phyloP scores from a whole-genome alignment of 2,329 filamentous ascomycete genomes.

The Colletotrichum musicola region DNA sequence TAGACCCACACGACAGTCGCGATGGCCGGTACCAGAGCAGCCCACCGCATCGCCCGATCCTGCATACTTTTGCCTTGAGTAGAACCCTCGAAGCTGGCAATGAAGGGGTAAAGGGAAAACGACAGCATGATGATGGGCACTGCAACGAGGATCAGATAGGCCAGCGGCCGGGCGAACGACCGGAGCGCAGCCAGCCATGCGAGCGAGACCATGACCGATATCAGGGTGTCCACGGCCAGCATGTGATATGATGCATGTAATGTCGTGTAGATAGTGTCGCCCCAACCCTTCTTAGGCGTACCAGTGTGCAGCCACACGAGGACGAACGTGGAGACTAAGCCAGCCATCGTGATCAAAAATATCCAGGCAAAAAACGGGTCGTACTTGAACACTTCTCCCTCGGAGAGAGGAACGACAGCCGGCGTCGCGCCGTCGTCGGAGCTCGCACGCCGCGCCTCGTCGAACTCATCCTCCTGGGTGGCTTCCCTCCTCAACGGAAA shows the following conservation, averaged over 20 bases:
- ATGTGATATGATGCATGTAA: conserved; percentile 89
- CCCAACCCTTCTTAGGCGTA: conserved; percentile 79
- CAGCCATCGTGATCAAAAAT: conserved; percentile 86
- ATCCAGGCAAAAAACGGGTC: conserved; percentile 94
- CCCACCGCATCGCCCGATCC: conserved; percentile 89
- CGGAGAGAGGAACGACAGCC: conserved; percentile 65
- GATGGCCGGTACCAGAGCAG: conserved; percentile 80
- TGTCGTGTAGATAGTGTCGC: conserved; percentile 94
- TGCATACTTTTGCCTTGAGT: conserved; percentile 84
- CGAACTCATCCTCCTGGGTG: conserved; percentile 62
- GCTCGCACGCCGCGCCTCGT: conserved; percentile 55
- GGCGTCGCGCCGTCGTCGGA: conserved; percentile 52
- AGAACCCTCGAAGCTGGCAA: conserved; percentile 86
- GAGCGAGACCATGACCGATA: conserved; percentile 89
- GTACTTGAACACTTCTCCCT: conserved; percentile 80
- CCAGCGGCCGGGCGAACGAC: conserved; percentile 88
- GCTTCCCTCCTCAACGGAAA: conserved; percentile 58
- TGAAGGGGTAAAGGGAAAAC: conserved; percentile 91
- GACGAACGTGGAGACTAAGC: conserved; percentile 88
- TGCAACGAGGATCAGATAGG: conserved; percentile 83
- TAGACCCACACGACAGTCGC: conserved; percentile 85
- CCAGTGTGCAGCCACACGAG: conserved; percentile 92
- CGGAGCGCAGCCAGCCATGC: conserved; percentile 90
- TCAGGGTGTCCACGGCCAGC: conserved; percentile 88
- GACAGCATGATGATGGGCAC: conserved; percentile 89